Evolutionary conservation across 2,329 filamentous ascomycete species (phyloP).

Genomic region (Colletotrichum godetiae): DNA sequence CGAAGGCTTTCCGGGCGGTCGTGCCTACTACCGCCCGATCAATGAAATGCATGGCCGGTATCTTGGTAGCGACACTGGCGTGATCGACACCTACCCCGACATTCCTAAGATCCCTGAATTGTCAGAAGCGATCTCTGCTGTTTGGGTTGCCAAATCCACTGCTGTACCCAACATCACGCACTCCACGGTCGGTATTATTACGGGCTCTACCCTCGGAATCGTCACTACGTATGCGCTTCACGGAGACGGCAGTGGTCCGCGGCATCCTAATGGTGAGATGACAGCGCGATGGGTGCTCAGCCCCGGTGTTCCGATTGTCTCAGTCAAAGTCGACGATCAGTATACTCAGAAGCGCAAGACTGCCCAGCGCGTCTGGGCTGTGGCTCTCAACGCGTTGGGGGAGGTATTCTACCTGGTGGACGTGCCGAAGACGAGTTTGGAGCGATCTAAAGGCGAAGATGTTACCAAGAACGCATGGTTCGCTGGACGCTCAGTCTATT

Average conservation of each 20-base stretch:
- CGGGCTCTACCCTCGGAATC: slow-evolving; percentile 85
- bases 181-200: slow-evolving; percentile 83
- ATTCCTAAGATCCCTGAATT: slow-evolving; percentile 81
- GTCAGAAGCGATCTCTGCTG: slow-evolving; percentile 77
- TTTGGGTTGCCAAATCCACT: slow-evolving; percentile 91
- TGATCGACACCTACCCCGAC: slow-evolving; percentile 73
- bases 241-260: slow-evolving; percentile 65
- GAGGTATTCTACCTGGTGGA: slow-evolving; percentile 89
- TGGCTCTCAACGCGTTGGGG: slow-evolving; percentile 91
- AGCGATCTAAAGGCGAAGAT: slow-evolving; percentile 63
- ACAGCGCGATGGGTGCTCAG: slow-evolving; percentile 91
- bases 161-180: slow-evolving; percentile 78
- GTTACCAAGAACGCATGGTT: slow-evolving; percentile 79
- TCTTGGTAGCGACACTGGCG: slow-evolving; percentile 69
- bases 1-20: slow-evolving; percentile 87
- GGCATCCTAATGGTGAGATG: slow-evolving; percentile 78
- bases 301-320: slow-evolving; percentile 91
- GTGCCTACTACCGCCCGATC: slow-evolving; percentile 79
- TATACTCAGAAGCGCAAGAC: slow-evolving; percentile 78
- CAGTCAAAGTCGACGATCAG: slow-evolving; percentile 84
- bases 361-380: slow-evolving; percentile 84
- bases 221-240: slow-evolving; percentile 85
- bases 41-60: slow-evolving; percentile 83
- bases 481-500: slow-evolving; percentile 81
- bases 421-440: slow-evolving; percentile 67